Evolutionary conservation across 257 asterid genomes (phyloP), one percentile per base, ranked within the genome.

Genomic region (Petunia axillaris): DNA sequence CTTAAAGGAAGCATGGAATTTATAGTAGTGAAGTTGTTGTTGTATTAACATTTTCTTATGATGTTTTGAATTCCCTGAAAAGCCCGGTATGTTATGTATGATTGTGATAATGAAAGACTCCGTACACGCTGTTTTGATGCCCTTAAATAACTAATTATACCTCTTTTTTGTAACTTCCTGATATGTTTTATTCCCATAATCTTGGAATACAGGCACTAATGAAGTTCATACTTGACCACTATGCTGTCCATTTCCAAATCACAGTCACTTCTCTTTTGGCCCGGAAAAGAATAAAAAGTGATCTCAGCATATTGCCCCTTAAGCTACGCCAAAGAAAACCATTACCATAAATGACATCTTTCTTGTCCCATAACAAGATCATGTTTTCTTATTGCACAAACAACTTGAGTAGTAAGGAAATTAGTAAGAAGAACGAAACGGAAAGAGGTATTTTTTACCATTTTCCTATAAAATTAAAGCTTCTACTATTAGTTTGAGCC

Each of bases 191-290:
- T 64, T 10, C 3, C 44, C 68, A 0, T 2, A 64, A 64, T 38
- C 9, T 64, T 64, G n/a, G 8, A 63, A 63, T 35, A 1, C 6
- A 0, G 35, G 16, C 36, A 15, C 35, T 5, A 57, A 15, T 57
- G 63, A 15, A 57, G 16, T 57, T 57, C 35, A 57, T 57, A 15
- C 63, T 57, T n/a, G 35, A 57, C 8, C 36, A 15, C 63, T 15
- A 7, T 25, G 44, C 14, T 37, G 44, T 63, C 68, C 40, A 37
- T 63, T 37, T 63, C 15, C 68, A 36, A 63, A 10, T 73, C 63
- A 11, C 78, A 35, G 0, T 36, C 11, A 40, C 78, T 50, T 50
- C 62, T 73, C 78, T 36, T 70, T 73, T 73, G 63, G 62, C 14
- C 36, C 7, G 41, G 58, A 46, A n/a, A 1, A 70, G 16, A 70